Evolutionary conservation across 1,139 yeast genomes (phyloP), one percentile per base, ranked within the genome.

Genomic region (Candida albicans): DNA sequence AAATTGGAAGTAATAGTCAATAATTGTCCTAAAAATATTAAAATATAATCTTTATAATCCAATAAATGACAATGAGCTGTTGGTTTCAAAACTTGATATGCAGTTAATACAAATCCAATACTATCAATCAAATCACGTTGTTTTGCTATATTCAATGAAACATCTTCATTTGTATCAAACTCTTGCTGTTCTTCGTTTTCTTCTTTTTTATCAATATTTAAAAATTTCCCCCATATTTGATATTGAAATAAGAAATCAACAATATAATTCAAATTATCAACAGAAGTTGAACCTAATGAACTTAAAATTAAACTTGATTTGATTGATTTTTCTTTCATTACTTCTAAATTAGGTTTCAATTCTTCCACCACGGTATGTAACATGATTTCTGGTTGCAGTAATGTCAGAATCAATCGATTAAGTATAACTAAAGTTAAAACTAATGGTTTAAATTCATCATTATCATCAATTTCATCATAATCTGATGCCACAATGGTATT

Each of bases 21-120:
- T 3, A 87, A 71, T 57, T 80, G 85, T 11, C 89, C 81, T 51
- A 87, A 62, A 40, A 84, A 70, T 43, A 83, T 78, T 34, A 88
- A 65, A 14, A 90, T 65, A 40, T 80, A 80, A 54, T 89, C 96
- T 55, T 87, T 86, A 58, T 67, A 77, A 1, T 43, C 31, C 11
- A 45, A 35, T 34, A 58, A 55, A 26, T 45, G 51, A 47, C 56
- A 62, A 3, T 43, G 40, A 12, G 11, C 24, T 8, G 13, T 30
- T 13, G 34, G 37, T 12, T 44, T 67, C 70, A 29, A 80, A 57
- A 11, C 38, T 46, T 14, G 50, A 50, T 44, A 59, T 0, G 75
- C 61, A 12, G 59, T 61, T 38, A 73, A 59, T 45, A 87, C 71
- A 48, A 75, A 77, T 0, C 87, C 83, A 29, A 84, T 55, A 50